Base-by-base conservation (phyloP, 805 yeast genomes). In the Wickerhamiella parazyma region DNA sequence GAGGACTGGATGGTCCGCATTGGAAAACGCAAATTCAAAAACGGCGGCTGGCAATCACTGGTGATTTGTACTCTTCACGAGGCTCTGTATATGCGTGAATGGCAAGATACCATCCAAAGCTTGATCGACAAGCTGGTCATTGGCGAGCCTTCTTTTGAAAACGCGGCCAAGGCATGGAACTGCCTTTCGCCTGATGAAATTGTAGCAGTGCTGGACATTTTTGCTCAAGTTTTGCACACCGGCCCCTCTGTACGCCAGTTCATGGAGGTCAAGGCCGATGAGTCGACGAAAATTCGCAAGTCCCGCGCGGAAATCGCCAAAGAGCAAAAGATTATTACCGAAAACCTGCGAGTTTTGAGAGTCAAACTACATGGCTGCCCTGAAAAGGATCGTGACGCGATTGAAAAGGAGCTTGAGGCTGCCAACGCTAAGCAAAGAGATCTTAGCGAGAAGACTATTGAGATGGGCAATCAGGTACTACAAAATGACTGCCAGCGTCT, bases 31-130 rank as follows among this genome's bases (percentile, higher is more conserved):
- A 72, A 73, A 49, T 91, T 82, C 59, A 75, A 71, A 52, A 86
- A 84, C 53, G 94, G 95, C 3, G 76, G 75, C 44, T 89, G 96
- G 95, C 79, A 84, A 52, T 69, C 80, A 33, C 72, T 80, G 35
- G 59, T 87, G 35, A 58, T 86, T 39, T 95, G 95, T 25, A 66
- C 86, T 2, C 67, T 87, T 34, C 73, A 76, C 17, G 65, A 69
- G 39, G 74, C 75, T 12, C 75, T 75, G 37, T 69, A 76, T 49
- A 67, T 76, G 33, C 74, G 76, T 1, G 70, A 69, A 11, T 80
- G 73, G 62, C 56, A 64, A 20, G 62, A 64, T 1, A 67, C 68
- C 17, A 75, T 80, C 38, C 63, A 60, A 5, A 66, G 69, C 25
- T 70, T 79, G 1, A 72, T 72, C 43, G 68, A 67, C 29, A 54